Evolutionary conservation across 441 rosid genomes (phyloP), one percentile per base, ranked within the genome.

Genomic region (Syzygium syzygioides): DNA sequence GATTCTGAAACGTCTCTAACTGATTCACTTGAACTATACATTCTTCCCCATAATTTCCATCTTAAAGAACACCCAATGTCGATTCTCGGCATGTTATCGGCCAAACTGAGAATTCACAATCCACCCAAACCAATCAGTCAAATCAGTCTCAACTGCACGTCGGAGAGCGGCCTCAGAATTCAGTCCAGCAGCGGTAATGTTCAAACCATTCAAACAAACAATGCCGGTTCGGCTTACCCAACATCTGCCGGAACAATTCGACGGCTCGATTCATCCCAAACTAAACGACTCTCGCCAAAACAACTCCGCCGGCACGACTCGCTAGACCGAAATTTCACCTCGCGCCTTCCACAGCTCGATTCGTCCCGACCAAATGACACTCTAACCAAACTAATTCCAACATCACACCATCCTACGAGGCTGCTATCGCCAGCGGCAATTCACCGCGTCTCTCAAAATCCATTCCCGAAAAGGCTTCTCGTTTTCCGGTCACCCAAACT

Each of bases 1-100:
- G 93, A 87, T 56, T 93, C 96, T 55, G 71, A 5, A 89, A 88
- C 89, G 26, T 94, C 94, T 20, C 32, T 88, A 3, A n/a, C 87
- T 89, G 92, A 86, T 89, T 90, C 95, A 25, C 88, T 87, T 37
- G 93, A 90, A 86, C 91, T 91, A 88, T 85, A 92, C 64, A 85
- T 89, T 91, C 92, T 94, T 28, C 55, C 76, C 83, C 90, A 90
- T 2, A 87, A 10, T 62, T 86, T 50, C 88, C 90, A 88, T 86
- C 91, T 88, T n/a, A 87, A 89, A 14, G 50, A 66, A 15, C 88
- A 89, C n/a, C 83, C 52, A 3, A 28, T 6, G n/a, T 37, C 12
- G 52, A 76, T 76, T 12, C 52, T 76, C 12, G 17, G 52, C 83
- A 76, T 76, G 83, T 76, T 76, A 76, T 76, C n/a, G 0, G 83